Conservation (phyloP, 2,329 filamentous ascomycete genomes). For the Metarhizium rileyi region DNA sequence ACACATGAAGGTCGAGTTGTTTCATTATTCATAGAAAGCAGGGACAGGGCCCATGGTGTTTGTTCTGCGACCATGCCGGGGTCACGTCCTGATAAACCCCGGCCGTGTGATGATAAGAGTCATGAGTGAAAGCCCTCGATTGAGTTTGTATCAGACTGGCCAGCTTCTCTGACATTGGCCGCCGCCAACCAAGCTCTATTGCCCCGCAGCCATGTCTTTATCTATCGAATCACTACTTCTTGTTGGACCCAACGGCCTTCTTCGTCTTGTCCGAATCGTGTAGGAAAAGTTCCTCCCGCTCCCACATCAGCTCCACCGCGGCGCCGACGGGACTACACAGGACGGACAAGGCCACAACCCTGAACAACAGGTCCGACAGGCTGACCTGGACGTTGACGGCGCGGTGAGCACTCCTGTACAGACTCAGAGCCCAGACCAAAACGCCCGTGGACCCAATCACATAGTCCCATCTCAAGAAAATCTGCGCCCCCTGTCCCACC, state of each 20-base stretch:
- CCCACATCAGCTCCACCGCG: slow-evolving; percentile 13
- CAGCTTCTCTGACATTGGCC: too few species aligned
- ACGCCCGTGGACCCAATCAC: slow-evolving; percentile 9
- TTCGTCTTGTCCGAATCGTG: background rate
- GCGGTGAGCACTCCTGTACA: slow-evolving; percentile 7
- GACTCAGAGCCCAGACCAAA: slow-evolving; percentile 11
- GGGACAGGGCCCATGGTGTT: too few species aligned
- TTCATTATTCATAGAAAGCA: too few species aligned
- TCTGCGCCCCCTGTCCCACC: slow-evolving; percentile 11
- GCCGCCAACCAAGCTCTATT: too few species aligned
- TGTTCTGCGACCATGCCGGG: too few species aligned
- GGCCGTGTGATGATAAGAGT: too few species aligned
- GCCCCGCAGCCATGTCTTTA: too few species aligned
- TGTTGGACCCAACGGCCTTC: background rate
- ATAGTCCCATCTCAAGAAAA: slow-evolving; percentile 13
- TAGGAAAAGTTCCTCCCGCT: slow-evolving; percentile 12
- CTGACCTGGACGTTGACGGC: background rate
- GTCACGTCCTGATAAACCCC: too few species aligned
- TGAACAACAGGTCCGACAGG: background rate
- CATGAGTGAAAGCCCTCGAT: too few species aligned
- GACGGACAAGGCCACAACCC: slow-evolving; percentile 6
- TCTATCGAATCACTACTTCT: background rate
- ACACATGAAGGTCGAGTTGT: too few species aligned
- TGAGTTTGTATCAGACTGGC: too few species aligned
- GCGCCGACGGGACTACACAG: slow-evolving; percentile 10